phyloP scores from a whole-genome alignment of 768 basidiomycete genomes.

The Chiua virens region DNA sequence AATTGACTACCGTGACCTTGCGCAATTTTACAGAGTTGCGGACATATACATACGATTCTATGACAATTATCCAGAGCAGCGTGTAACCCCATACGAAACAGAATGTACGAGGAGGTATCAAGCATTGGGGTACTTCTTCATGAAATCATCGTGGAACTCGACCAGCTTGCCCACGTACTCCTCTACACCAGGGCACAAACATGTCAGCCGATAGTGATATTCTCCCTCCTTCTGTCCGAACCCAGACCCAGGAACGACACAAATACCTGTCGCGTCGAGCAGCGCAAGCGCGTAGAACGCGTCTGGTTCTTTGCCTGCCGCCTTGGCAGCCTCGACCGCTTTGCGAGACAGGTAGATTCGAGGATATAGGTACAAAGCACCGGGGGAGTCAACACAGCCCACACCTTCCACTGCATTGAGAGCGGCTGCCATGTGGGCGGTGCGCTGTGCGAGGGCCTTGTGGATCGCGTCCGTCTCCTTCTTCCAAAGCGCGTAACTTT shows the following conservation, averaged over 20 bases:
- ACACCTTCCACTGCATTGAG: conserved; percentile 86
- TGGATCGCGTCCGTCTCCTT: conserved; percentile 83
- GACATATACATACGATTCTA: not conserved
- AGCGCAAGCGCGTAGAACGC: conserved; percentile 84
- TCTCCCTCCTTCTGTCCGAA: conserved; percentile 93
- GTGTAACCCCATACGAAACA: not conserved
- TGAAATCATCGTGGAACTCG: conserved; percentile 64
- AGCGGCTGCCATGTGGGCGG: conserved; percentile 69
- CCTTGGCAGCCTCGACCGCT: conserved; percentile 71
- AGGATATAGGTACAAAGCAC: conserved; percentile 94
- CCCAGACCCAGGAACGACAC: conserved; percentile 89
- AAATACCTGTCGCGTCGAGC: conserved; percentile 89
- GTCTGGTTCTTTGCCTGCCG: conserved; percentile 79
- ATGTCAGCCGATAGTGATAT: conserved; percentile 90
- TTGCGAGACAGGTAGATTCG: conserved; percentile 69
- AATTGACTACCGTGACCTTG: too few species aligned
- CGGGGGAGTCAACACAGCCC: conserved; percentile 85
- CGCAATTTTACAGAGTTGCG: not conserved
- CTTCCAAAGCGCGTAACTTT: conserved; percentile 78
- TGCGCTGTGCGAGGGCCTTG: conserved; percentile 68
- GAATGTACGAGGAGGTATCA: conserved; percentile 8
- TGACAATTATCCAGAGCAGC: not conserved
- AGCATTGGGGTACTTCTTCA: conserved; percentile 42
- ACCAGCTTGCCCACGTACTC: conserved; percentile 88
- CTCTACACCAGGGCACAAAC: conserved; percentile 91